Base-by-base conservation (phyloP, 1,284 basidiomycete genomes). In the Agroathelia rolfsii region DNA sequence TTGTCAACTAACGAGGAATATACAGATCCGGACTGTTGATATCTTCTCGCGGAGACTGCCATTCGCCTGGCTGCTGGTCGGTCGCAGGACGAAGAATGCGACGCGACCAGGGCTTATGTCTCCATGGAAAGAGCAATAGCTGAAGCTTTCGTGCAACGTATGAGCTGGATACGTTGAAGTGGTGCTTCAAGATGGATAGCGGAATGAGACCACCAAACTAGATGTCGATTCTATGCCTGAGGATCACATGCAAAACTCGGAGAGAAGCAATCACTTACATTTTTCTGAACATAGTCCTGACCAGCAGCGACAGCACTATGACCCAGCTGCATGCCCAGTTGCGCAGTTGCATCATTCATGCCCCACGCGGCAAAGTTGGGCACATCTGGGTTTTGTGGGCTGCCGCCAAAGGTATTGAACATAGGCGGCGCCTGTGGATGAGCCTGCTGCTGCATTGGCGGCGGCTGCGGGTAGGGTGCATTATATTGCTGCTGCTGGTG, bases 1-100 rank as follows among this genome's bases (percentile, higher is more conserved):
- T n/a, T 39, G 23, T 3, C 14, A 2, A 62, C 84, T 39, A 40
- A 92, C 89, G 67, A 4, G 95, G 94, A 41, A 98, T 97, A 58
- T 98, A 98, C 15, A 97, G 63, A 58, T 98, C 94, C 0, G 95
- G 94, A 34, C 80, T 84, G 53, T 98, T 98, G 44, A 97, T 75
- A 52, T 98, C 94, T 29, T 97, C 92, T 35, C 94, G 61, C 1
- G 94, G 95, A 3, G 88, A 66, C 35, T 84, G 74, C 72, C 80
- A 97, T 48, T 92, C 88, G 2, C 72, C 69, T 43, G 78, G 74
- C 2, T 74, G 79, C 18, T 74, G 72, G 51, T 75, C 82, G 27
- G 68, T 60, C n/a, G n/a, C n/a, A n/a, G n/a, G n/a, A 30, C 79
- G 66, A 24, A 62, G 63, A 10, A 77, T 56, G 37, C 73, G 71